phyloP scores from a whole-genome alignment of 768 basidiomycete species.

The Daedaleopsis sinensis region DNA sequence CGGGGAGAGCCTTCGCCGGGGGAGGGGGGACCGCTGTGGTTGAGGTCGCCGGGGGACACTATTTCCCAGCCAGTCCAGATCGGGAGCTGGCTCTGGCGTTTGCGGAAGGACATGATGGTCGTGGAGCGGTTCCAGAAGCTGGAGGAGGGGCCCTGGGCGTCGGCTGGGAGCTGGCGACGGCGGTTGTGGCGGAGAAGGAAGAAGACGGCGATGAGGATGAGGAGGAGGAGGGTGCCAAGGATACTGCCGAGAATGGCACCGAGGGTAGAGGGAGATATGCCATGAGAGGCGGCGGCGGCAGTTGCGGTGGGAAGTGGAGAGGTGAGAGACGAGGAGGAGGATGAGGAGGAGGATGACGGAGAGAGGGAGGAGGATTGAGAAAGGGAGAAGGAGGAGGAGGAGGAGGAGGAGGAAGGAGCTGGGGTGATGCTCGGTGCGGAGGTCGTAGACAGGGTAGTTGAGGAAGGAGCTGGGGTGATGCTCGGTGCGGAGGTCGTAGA shows the following conservation, averaged over 20 bases:
- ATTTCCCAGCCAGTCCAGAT: constrained; percentile 38
- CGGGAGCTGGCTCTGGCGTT: constrained; percentile 20
- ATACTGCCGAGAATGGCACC: constrained; percentile 65
- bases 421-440: too few species aligned
- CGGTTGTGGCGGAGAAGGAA: constrained; percentile 39
- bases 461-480: too few species aligned
- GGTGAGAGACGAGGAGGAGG: constrained; percentile 3
- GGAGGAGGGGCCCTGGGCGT: constrained; percentile 24
- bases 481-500: too few species aligned
- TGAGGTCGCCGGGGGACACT: constrained; percentile 28
- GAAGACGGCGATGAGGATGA: constrained; percentile 52
- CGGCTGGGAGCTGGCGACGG: constrained; percentile 24
- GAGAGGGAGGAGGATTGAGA: too few species aligned
- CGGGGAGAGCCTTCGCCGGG: constrained; percentile 71
- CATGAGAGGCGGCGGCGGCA: constrained; percentile 24
- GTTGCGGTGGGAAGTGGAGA: constrained; percentile 10
- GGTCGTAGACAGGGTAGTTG: too few species aligned
- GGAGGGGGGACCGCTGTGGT: constrained; percentile 6
- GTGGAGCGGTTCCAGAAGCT: constrained; percentile 46
- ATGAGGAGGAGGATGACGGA: neutral
- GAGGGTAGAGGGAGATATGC: constrained; percentile 38
- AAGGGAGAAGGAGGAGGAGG: neutral
- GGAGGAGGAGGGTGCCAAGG: constrained; percentile 58
- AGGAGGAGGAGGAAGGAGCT: too few species aligned
- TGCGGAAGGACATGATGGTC: constrained; percentile 20